These are phyloP conservation scores for Intubia oerlemansii DNA, from an alignment of 2,329 filamentous ascomycete species.

Conservation along the genomic window DNA sequence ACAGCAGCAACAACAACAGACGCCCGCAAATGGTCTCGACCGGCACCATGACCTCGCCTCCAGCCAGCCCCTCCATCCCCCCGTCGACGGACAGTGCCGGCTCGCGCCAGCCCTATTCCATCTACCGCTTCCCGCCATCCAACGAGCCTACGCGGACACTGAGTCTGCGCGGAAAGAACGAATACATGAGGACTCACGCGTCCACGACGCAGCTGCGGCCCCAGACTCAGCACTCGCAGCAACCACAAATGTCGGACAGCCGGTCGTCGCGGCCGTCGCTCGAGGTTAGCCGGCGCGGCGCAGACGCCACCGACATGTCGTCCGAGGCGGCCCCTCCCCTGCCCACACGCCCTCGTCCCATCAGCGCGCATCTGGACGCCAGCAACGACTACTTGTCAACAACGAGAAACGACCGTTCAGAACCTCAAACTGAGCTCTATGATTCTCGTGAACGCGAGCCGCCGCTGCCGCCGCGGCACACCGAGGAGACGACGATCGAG, in stretches of 20 bases:
- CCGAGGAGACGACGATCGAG: neutral
- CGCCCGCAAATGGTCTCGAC: conserved; percentile 26
- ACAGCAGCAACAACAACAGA: conserved; percentile 8
- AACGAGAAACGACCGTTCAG: too few species aligned
- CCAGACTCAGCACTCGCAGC: too few species aligned
- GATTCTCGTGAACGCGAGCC: too few species aligned
- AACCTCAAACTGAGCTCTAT: too few species aligned
- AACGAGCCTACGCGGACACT: conserved; percentile 9
- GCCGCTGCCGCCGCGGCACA: too few species aligned
- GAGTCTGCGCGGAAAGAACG: conserved; percentile 11
- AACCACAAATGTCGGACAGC: conserved; percentile 18
- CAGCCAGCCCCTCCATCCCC: conserved; percentile 21
- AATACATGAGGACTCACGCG: too few species aligned
- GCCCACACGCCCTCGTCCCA: conserved; percentile 39
- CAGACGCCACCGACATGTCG: conserved; percentile 40
- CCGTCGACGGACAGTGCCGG: conserved; percentile 9
- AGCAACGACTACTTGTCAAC: too few species aligned
- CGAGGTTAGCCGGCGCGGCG: conserved; percentile 44
- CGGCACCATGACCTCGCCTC: conserved; percentile 60
- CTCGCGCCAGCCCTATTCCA: conserved; percentile 17
- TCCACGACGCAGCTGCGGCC: conserved; percentile 1
- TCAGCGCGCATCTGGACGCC: conserved; percentile 67
- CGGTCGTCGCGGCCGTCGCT: conserved; percentile 43
- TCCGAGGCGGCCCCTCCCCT: conserved; percentile 15
- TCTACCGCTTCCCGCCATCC: conserved; percentile 21